Evolutionary conservation across 2,329 filamentous ascomycete species (phyloP).

Genomic region (Delphinella strobiligena): DNA sequence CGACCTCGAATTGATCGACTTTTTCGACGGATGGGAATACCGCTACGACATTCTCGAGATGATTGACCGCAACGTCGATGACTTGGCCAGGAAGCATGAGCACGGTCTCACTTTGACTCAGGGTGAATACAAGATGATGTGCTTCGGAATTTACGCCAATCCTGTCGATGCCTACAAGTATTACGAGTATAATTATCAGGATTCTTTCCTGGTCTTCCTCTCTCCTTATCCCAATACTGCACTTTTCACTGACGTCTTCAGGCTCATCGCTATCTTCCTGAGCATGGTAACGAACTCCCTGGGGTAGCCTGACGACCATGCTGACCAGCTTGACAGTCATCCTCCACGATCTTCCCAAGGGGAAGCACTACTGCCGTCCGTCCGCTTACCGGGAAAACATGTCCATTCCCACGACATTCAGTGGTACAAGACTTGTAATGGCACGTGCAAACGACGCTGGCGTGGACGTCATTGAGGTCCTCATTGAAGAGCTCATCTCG

Average conservation of each 20-base stretch:
- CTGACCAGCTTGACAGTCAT: neutral
- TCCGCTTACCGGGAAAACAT: neutral
- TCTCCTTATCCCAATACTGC: no score
- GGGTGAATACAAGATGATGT: neutral
- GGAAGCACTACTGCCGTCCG: neutral
- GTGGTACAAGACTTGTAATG: neutral
- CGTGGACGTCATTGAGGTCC: neutral
- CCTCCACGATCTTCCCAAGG: neutral
- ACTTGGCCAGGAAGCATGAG: neutral
- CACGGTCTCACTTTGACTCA: neutral
- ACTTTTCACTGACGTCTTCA: constrained; percentile 1
- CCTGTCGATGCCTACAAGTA: constrained; percentile 6
- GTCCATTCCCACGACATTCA: neutral
- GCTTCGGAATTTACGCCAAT: constrained; percentile 1
- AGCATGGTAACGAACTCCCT: neutral
- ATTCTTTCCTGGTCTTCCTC: neutral
- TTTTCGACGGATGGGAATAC: constrained; percentile 1
- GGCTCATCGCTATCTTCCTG: neutral
- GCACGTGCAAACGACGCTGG: constrained; percentile 1
- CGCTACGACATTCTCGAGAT: constrained; percentile 1
- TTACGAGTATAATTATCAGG: constrained; percentile 4
- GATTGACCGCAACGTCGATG: neutral
- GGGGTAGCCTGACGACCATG: neutral
- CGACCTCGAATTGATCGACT: constrained; percentile 2
- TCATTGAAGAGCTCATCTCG: constrained; percentile 1